Base-by-base conservation (phyloP, 306 rosid genomes). In the Cicer cuneatum region DNA sequence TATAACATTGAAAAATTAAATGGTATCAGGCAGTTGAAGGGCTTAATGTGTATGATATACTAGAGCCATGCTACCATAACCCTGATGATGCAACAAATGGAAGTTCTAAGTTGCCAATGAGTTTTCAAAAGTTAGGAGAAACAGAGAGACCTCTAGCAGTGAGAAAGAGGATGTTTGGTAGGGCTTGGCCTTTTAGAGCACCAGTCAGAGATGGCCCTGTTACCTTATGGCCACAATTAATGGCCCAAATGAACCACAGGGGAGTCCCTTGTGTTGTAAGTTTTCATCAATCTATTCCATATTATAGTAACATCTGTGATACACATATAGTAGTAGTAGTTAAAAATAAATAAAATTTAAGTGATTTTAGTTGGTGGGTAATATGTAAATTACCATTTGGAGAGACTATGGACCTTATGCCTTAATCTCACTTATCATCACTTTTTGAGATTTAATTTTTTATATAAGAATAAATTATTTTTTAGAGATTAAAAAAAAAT, bases 161-260 rank as follows among this genome's bases (percentile, higher is more conserved):
- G 16, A 87, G 98, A 49, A 87, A 81, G 57, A 85, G 96, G 64
- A 88, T 90, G 80, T 88, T 87, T 58, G 96, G 96, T 0, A 83
- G 96, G 9, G 94, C 98, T 37, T 90, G 98, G 98, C 98, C 96
- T 6, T 80, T 79, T 10, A 4, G 78, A 65, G 93, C 90, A 10
- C 88, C 93, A 0, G 87, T 84, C 2, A 74, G 73, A 69, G 81
- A 80, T 2, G 98, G 94, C n/a, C 61, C 47, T 46, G 87, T 92
- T 58, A 82, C 94, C 5, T 51, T 79, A 14, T 92, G 98, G 94
- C 93, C 94, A 14, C 77, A 88, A 37, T 87, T 12, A 49, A 29
- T 80, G 19, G 0, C 71, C 1, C 58, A 42, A 29, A 21, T 21
- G 29, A 21, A 39, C 2, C 4, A 24, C 10, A 12, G 2, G 1